phyloP scores from a whole-genome alignment of 257 asterid species.

The Plantago elongata region DNA sequence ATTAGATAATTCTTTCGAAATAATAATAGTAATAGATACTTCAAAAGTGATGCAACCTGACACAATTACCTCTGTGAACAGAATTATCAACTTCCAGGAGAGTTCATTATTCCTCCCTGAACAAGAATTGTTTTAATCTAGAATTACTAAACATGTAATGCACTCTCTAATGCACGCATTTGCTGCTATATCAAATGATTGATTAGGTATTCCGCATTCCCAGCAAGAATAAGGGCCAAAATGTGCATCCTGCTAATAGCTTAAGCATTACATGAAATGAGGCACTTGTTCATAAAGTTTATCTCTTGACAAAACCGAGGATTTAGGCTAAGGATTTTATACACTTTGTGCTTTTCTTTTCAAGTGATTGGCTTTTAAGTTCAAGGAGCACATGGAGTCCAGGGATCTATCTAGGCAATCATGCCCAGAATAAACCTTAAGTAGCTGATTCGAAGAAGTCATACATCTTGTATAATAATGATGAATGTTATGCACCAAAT shows the following conservation, averaged over 20 bases:
- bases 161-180: slow-evolving; percentile 36
- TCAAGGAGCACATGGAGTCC: background rate
- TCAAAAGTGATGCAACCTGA: slow-evolving; percentile 39
- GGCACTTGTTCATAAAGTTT: slow-evolving; percentile 2
- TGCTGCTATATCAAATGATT: slow-evolving; percentile 14
- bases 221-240: slow-evolving; percentile 10
- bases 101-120: slow-evolving; percentile 91
- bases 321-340: background rate
- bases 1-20: slow-evolving; percentile 24
- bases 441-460: background rate
- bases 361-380: slow-evolving; percentile 3
- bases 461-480: slow-evolving; percentile 1
- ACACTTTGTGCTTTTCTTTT: background rate
- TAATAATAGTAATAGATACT: slow-evolving; percentile 19
- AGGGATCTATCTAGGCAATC: slow-evolving; percentile 6
- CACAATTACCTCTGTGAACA: slow-evolving; percentile 71
- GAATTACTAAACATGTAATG: slow-evolving; percentile 43
- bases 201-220: background rate
- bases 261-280: slow-evolving; percentile 10
- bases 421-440: background rate
- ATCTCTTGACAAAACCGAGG: slow-evolving; percentile 2
- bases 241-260: background rate
- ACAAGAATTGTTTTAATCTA: slow-evolving; percentile 79
- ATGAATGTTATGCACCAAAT: slow-evolving; percentile 2
- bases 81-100: slow-evolving; percentile 85